These are phyloP conservation scores for Thamnidium elegans DNA, from an alignment of 192 early-diverging fungal species.

Conservation along the genomic window DNA sequence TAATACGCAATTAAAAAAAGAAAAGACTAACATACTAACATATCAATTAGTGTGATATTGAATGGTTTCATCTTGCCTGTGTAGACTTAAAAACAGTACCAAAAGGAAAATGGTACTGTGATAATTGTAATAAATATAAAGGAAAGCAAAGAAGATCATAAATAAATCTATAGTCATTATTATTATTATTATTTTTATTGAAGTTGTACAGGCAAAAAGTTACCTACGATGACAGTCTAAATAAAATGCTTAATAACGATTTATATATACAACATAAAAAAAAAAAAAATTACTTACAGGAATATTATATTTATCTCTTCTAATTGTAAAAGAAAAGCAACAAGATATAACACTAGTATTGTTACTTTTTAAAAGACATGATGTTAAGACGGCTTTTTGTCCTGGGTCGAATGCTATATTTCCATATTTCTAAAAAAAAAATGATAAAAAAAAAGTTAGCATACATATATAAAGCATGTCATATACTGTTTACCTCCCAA, in stretches of 20 bases:
- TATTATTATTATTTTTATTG: constrained; percentile 20
- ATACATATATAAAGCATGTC: no score
- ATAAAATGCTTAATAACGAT: not conserved
- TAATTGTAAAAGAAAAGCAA: constrained; percentile 95
- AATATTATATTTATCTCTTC: constrained; percentile 93
- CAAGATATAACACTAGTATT: constrained; percentile 62
- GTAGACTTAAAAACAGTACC: constrained; percentile 85
- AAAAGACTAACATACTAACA: not conserved
- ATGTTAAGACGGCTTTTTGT: constrained; percentile 95
- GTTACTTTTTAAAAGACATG: constrained; percentile 72
- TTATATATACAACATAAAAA: not conserved
- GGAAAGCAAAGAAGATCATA: constrained; percentile 6
- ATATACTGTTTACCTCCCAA: constrained; percentile 90
- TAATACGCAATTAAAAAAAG: constrained; percentile 8
- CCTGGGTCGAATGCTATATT: constrained; percentile 96
- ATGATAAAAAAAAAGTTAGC: not conserved
- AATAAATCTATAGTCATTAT: not conserved
- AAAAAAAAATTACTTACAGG: not conserved
- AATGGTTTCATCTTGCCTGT: constrained; percentile 98
- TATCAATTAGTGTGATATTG: constrained; percentile 76
- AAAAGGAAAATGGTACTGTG: constrained; percentile 96
- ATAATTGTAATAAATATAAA: constrained; percentile 54
- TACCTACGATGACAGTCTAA: constrained; percentile 62
- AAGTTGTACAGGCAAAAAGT: constrained; percentile 62
- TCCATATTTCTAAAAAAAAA: constrained; percentile 73